A percentile compares a stretch with the other conserved stretches of the same genome.
These are phyloP conservation scores for Ceratorhiza oryzae-sativae DNA, from an alignment of 1,284 basidiomycete genomes.

Conservation along the genomic window DNA sequence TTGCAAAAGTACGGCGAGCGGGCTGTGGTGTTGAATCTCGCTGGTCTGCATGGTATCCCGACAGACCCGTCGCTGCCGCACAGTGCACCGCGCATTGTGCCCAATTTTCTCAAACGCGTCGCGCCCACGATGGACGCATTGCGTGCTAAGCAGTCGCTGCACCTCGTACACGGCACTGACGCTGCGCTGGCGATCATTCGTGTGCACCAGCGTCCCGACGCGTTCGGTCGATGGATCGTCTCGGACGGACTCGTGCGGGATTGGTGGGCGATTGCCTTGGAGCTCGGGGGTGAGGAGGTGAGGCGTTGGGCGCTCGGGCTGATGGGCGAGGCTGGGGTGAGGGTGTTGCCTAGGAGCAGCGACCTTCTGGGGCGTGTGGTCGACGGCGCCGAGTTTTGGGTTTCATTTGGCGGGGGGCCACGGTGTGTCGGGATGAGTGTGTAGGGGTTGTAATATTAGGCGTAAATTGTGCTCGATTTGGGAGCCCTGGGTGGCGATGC, in stretches of 20 bases:
- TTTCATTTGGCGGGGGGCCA: constrained; percentile 3
- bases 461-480: neutral
- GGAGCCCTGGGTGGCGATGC: neutral
- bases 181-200: constrained; percentile 48
- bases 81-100: constrained; percentile 25
- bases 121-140: constrained; percentile 47
- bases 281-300: constrained; percentile 19
- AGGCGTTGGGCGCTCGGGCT: constrained; percentile 24
- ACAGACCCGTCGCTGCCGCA: constrained; percentile 40
- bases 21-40: constrained; percentile 48
- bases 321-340: constrained; percentile 14
- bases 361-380: neutral
- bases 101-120: constrained; percentile 47
- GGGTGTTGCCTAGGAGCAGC: neutral
- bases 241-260: constrained; percentile 26
- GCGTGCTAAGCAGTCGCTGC: constrained; percentile 46
- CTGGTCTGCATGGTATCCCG: constrained; percentile 48
- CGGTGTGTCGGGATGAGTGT: constrained; percentile 1
- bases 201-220: neutral
- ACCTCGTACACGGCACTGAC: constrained; percentile 46
- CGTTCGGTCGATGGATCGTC: constrained; percentile 22
- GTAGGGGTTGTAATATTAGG: neutral
- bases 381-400: constrained; percentile 30
- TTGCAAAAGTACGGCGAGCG: constrained; percentile 18
- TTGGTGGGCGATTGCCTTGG: constrained; percentile 30